Conservation (phyloP, 306 rosid genomes). For the Arachis hypogaea region DNA sequence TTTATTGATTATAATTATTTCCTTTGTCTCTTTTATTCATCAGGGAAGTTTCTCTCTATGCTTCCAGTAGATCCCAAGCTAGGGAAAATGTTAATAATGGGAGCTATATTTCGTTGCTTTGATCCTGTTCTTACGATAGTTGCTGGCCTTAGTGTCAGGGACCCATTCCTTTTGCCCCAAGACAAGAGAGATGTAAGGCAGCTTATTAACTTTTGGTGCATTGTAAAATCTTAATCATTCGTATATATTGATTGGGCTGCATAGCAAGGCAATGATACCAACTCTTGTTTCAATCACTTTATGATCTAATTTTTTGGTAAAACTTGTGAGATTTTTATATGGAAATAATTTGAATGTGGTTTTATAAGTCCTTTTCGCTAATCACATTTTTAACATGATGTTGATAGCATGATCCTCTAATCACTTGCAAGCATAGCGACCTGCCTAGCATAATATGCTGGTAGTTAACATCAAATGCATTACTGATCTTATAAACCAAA, state of each 20-base stretch:
- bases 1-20: slow-evolving; percentile 30
- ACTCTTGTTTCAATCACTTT: slow-evolving; percentile 7
- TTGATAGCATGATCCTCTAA: not conserved
- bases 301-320: not conserved
- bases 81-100: slow-evolving; percentile 97
- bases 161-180: slow-evolving; percentile 97
- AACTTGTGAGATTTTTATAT: slow-evolving; percentile 29
- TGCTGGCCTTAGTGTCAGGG: slow-evolving; percentile 95
- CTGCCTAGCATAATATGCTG: not conserved
- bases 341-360: slow-evolving; percentile 23
- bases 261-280: slow-evolving; percentile 27
- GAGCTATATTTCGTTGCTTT: slow-evolving; percentile 91
- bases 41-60: slow-evolving; percentile 89
- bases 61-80: slow-evolving; percentile 98
- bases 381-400: slow-evolving; percentile 25
- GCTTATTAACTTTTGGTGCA: slow-evolving; percentile 36
- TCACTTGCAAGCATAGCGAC: not conserved
- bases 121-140: slow-evolving; percentile 97
- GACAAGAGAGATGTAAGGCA: slow-evolving; percentile 89
- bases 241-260: slow-evolving; percentile 26
- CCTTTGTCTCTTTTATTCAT: slow-evolving; percentile 31
- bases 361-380: not conserved
- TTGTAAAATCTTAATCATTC: slow-evolving; percentile 21
- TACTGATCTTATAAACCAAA: slow-evolving; percentile 14
- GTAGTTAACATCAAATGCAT: not conserved